phyloP scores from a whole-genome alignment of 148 eudicot genomes.

The Hydrangea macrophylla region DNA sequence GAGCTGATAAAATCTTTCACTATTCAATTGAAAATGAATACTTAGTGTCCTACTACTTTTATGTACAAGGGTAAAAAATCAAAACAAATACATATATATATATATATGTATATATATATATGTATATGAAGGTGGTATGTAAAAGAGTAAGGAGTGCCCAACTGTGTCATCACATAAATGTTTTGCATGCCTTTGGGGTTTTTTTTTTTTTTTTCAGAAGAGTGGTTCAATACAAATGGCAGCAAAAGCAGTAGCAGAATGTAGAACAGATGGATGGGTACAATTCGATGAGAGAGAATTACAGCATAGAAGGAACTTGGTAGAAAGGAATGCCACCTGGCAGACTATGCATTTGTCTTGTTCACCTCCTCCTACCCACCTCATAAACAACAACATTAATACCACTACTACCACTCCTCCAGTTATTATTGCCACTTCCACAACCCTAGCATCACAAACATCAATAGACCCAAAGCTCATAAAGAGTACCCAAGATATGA shows the following conservation, averaged over 20 bases:
- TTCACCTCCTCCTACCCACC: slow-evolving; percentile 18
- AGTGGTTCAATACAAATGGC: slow-evolving; percentile 31
- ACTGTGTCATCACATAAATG: too few species aligned
- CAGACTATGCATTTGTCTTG: slow-evolving; percentile 20
- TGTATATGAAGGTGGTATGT: too few species aligned
- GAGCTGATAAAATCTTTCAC: too few species aligned
- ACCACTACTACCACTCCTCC: not conserved
- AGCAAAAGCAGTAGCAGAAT: slow-evolving; percentile 30
- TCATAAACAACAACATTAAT: not conserved
- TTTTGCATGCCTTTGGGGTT: too few species aligned
- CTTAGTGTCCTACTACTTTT: too few species aligned
- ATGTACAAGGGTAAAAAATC: too few species aligned
- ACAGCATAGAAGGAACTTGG: slow-evolving; percentile 16
- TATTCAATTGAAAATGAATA: too few species aligned
- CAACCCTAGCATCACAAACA: slow-evolving; percentile 5
- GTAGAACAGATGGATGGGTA: slow-evolving; percentile 21
- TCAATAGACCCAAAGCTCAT: not conserved
- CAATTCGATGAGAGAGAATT: slow-evolving; percentile 23
- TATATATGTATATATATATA: too few species aligned
- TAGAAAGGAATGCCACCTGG: slow-evolving; percentile 70
- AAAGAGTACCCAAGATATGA: slow-evolving; percentile 6
- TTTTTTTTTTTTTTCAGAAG: slow-evolving; percentile 24
- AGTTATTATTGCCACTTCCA: not conserved
- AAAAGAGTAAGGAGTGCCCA: too few species aligned
- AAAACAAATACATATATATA: not conserved